Conservation (phyloP, 768 basidiomycete species). For the Mycena chlorophos region DNA sequence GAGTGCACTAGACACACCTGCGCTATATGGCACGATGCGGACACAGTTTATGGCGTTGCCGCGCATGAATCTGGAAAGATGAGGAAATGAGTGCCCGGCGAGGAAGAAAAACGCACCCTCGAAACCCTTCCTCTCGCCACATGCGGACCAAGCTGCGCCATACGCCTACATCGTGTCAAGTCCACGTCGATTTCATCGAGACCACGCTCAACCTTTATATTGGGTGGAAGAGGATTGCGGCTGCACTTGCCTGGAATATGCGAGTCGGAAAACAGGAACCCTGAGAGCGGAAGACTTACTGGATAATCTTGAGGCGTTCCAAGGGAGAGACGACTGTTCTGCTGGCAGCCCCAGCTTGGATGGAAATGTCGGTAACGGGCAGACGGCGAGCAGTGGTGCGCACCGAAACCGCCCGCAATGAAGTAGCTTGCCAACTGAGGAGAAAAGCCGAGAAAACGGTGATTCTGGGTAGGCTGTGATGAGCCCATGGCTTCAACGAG, state of each 20-base stretch:
- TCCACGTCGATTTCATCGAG: background rate
- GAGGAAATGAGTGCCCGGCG: background rate
- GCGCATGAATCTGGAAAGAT: slow-evolving; percentile 62
- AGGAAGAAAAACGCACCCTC: slow-evolving; percentile 42
- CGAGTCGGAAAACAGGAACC: background rate
- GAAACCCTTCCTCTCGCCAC: slow-evolving; percentile 93
- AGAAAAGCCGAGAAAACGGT: slow-evolving; percentile 22
- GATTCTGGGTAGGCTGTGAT: slow-evolving; percentile 14
- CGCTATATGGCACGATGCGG: slow-evolving; percentile 86
- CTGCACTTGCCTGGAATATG: slow-evolving; percentile 81
- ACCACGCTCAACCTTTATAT: slow-evolving; percentile 45
- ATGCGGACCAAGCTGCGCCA: slow-evolving; percentile 82
- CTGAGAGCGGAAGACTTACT: slow-evolving; percentile 54
- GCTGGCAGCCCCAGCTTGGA: slow-evolving; percentile 61
- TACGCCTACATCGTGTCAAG: slow-evolving; percentile 48
- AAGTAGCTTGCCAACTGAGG: slow-evolving; percentile 44
- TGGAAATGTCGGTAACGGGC: slow-evolving; percentile 2
- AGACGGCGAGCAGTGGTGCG: slow-evolving; percentile 19
- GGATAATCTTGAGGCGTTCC: slow-evolving; percentile 94
- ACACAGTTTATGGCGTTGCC: slow-evolving; percentile 91
- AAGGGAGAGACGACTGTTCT: slow-evolving; percentile 91
- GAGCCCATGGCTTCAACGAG: slow-evolving; percentile 7
- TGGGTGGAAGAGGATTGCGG: slow-evolving; percentile 58
- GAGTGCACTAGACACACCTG: slow-evolving; percentile 6
- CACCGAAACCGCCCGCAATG: slow-evolving; percentile 29